Evolutionary conservation across 768 basidiomycete genomes (phyloP).

Genomic region (Tephrocybe rancida): DNA sequence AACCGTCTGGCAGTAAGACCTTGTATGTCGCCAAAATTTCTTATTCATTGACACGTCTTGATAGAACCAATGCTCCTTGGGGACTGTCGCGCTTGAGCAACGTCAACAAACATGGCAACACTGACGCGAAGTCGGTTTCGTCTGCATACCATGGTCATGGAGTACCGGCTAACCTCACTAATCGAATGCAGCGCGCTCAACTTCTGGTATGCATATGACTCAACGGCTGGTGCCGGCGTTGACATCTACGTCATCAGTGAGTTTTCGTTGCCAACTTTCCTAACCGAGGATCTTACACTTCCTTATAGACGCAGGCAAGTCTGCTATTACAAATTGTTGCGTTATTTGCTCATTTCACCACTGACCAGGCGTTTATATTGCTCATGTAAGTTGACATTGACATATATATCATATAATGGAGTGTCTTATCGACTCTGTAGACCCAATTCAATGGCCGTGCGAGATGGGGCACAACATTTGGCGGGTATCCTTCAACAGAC

Average conservation of each 20-base stretch:
- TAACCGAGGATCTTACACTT: not conserved
- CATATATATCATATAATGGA: not conserved
- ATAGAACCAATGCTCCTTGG: too few relatives aligned
- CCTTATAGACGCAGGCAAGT: constrained; percentile 20
- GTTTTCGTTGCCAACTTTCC: not conserved
- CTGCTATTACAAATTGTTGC: too few relatives aligned
- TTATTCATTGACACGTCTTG: too few relatives aligned
- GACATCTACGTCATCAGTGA: constrained; percentile 42
- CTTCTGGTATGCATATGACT: constrained; percentile 17
- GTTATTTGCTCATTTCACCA: not conserved
- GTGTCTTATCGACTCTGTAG: constrained; percentile 17
- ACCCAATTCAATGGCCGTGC: constrained; percentile 43
- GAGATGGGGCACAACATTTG: constrained; percentile 38
- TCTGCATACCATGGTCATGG: not conserved
- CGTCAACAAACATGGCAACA: constrained; percentile 19
- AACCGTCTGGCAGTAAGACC: too few relatives aligned
- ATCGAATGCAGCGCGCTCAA: too few relatives aligned
- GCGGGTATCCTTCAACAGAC: constrained; percentile 29
- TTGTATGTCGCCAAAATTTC: too few relatives aligned
- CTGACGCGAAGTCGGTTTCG: constrained; percentile 6
- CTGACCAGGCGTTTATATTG: constrained; percentile 7
- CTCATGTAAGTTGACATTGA: constrained; percentile 2
- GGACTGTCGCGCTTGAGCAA: too few relatives aligned
- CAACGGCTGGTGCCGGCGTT: constrained; percentile 14
- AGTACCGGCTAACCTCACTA: not conserved